phyloP scores from a whole-genome alignment of 768 basidiomycete genomes.

The Lactarius trivialis region DNA sequence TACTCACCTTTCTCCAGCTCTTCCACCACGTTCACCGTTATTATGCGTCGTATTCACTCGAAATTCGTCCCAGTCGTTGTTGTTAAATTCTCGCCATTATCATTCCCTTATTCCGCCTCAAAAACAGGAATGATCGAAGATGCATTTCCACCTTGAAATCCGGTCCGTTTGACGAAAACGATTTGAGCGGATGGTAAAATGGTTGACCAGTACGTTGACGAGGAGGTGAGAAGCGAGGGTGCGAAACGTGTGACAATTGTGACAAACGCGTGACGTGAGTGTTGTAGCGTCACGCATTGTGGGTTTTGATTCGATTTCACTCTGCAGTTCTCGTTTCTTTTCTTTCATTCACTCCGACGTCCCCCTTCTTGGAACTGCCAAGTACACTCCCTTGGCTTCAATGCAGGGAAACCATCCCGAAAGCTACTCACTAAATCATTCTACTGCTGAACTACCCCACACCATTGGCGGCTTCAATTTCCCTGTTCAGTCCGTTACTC shows the following conservation, averaged over 20 bases:
- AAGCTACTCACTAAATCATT: constrained; percentile 9
- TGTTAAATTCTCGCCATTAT: background rate
- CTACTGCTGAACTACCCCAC: constrained; percentile 11
- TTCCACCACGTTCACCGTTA: constrained; percentile 16
- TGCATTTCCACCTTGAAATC: background rate
- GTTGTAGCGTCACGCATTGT: constrained; percentile 16
- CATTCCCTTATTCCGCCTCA: constrained; percentile 1
- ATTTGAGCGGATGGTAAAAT: background rate
- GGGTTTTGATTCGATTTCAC: constrained; percentile 17
- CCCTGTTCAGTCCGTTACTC: constrained; percentile 10
- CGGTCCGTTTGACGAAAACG: constrained; percentile 11
- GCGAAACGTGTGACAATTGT: constrained; percentile 11
- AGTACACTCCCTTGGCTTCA: constrained; percentile 6
- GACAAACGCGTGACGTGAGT: constrained; percentile 19
- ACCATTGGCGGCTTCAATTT: constrained; percentile 21
- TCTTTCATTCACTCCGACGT: background rate
- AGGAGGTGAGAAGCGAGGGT: constrained; percentile 10
- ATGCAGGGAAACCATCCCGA: constrained; percentile 19
- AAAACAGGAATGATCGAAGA: constrained; percentile 4
- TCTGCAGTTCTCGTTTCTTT: background rate
- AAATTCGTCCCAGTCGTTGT: background rate
- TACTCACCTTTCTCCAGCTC: constrained; percentile 12
- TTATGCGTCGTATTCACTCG: constrained; percentile 12
- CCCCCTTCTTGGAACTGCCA: background rate
- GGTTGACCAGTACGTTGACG: constrained; percentile 12